phyloP scores from a whole-genome alignment of 1,139 yeast genomes.

The Diutina catenulata region DNA sequence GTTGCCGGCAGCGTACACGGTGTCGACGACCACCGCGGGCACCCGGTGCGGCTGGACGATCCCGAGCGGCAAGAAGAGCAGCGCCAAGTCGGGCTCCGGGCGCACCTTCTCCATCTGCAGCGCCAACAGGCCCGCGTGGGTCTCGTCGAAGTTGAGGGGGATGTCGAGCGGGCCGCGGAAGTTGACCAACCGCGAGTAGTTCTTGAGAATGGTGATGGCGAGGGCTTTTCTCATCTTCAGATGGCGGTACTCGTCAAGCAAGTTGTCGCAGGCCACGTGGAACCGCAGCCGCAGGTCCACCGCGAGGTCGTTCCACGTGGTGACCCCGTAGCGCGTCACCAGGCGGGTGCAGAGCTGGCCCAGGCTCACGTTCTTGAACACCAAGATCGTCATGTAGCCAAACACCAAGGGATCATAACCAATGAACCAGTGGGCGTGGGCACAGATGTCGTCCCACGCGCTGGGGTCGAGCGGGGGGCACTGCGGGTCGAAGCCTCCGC shows the following conservation, averaged over 20 bases:
- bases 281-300: slow-evolving; percentile 53
- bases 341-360: slow-evolving; percentile 46
- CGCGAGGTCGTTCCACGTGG: slow-evolving; percentile 49
- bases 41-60: slow-evolving; percentile 43
- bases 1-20: slow-evolving; percentile 57
- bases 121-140: slow-evolving; percentile 69
- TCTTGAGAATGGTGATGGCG: slow-evolving; percentile 63
- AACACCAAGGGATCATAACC: slow-evolving; percentile 42
- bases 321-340: slow-evolving; percentile 59
- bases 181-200: slow-evolving; percentile 44
- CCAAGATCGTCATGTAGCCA: slow-evolving; percentile 40
- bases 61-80: slow-evolving; percentile 43
- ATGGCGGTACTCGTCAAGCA: slow-evolving; percentile 34
- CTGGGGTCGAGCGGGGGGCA: neutral
- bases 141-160: slow-evolving; percentile 47
- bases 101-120: slow-evolving; percentile 41
- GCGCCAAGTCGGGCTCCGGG: slow-evolving; percentile 18
- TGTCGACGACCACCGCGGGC: slow-evolving; percentile 54
- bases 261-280: slow-evolving; percentile 69
- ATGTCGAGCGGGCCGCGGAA: slow-evolving; percentile 13
- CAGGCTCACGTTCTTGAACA: slow-evolving; percentile 36
- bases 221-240: slow-evolving; percentile 63
- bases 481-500: neutral
- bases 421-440: slow-evolving; percentile 41
- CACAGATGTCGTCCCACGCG: slow-evolving; percentile 29